Percentiles rank a stretch among this genome's conserved stretches.
phyloP scores from a whole-genome alignment of 345 rosid species.

The Gossypium turneri region DNA sequence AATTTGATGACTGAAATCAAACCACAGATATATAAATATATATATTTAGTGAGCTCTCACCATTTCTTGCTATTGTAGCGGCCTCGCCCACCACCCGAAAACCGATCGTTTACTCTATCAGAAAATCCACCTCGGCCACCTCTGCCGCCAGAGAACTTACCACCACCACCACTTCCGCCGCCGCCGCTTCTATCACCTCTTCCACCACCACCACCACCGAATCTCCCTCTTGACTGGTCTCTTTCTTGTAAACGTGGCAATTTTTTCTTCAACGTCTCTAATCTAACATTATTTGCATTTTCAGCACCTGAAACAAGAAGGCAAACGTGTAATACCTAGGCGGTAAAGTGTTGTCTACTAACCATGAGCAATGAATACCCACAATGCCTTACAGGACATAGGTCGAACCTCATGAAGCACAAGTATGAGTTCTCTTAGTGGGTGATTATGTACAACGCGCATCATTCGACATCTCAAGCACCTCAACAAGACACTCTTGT shows the following conservation, averaged over 20 bases:
- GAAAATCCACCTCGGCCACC: constrained; percentile 42
- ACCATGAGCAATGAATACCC: not conserved
- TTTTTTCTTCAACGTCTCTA: constrained; percentile 53
- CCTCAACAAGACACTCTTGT: no score
- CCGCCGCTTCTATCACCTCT: not conserved
- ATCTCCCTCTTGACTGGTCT: constrained; percentile 58
- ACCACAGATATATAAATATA: no score
- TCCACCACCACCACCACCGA: constrained; percentile 36
- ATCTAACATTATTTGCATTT: constrained; percentile 60
- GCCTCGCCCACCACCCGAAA: constrained; percentile 37
- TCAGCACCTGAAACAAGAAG: constrained; percentile 40
- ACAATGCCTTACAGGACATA: no score
- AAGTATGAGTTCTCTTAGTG: no score
- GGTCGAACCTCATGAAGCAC: no score
- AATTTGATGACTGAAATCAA: not conserved
- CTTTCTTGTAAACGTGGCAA: constrained; percentile 76
- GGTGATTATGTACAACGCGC: no score
- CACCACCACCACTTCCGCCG: constrained; percentile 31
- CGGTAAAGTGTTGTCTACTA: no score
- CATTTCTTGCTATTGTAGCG: constrained; percentile 25
- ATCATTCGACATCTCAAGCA: no score
- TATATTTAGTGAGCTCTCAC: constrained; percentile 19
- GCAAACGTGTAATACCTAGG: not conserved
- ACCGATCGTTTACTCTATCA: constrained; percentile 36
- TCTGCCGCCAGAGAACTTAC: constrained; percentile 18